Conservation (phyloP, 1,139 yeast genomes). For the Yamadazyma triangularis region DNA sequence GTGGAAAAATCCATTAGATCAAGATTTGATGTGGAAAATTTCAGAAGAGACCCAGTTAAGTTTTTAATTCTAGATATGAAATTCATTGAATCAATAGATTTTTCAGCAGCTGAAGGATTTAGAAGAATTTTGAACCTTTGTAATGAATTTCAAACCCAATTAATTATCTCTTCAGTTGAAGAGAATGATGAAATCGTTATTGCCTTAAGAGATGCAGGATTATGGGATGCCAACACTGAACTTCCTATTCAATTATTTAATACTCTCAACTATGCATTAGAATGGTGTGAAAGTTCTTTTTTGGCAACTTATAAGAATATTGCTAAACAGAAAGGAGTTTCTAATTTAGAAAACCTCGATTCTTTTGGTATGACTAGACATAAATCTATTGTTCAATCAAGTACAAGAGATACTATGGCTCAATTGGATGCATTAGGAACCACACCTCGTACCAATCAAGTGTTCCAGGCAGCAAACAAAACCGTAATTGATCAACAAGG, state of each 20-base stretch:
- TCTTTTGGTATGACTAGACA: constrained; percentile 13
- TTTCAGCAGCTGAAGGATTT: constrained; percentile 95
- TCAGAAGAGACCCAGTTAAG: constrained; percentile 56
- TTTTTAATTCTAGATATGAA: constrained; percentile 82
- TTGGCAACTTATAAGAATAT: constrained; percentile 56
- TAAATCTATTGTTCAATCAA: constrained; percentile 11
- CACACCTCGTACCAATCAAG: constrained; percentile 62
- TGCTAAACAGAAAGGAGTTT: constrained; percentile 18
- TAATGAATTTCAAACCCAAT: constrained; percentile 62
- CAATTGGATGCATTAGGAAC: constrained; percentile 10
- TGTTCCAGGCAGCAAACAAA: constrained; percentile 58
- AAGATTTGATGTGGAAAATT: constrained; percentile 56
- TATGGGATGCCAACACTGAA: constrained; percentile 47
- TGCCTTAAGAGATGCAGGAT: constrained; percentile 68
- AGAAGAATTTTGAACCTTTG: constrained; percentile 78
- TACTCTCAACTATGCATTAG: constrained; percentile 81
- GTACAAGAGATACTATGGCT: constrained; percentile 8
- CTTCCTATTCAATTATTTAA: constrained; percentile 58
- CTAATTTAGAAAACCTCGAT: constrained; percentile 10
- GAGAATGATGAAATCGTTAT: constrained; percentile 58
- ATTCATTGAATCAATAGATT: constrained; percentile 78
- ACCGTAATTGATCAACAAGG: constrained; percentile 43
- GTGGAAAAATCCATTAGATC: constrained; percentile 72
- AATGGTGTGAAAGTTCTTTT: constrained; percentile 95
- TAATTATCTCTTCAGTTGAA: constrained; percentile 73